Evolutionary conservation across 345 rosid species (phyloP).

Genomic region (Hevea brasiliensis): DNA sequence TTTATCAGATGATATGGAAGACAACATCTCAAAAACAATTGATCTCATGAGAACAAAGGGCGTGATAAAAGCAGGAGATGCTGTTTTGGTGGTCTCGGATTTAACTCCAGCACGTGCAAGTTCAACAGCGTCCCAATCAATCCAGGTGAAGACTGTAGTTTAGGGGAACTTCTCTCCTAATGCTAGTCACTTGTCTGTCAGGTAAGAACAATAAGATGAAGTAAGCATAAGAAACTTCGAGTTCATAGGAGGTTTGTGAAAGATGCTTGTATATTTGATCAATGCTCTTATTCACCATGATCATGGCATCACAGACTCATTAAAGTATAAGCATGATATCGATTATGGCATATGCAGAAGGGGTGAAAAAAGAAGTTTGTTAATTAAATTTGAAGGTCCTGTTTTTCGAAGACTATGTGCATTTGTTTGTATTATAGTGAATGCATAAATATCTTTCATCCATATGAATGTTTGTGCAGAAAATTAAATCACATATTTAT

Average conservation of each 20-base stretch:
- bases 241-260: not conserved
- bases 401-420: too few relatives aligned
- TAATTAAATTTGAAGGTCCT: too few relatives aligned
- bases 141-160: conserved; percentile 57
- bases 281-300: not conserved
- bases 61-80: conserved; percentile 43
- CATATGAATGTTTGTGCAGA: too few relatives aligned
- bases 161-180: conserved; percentile 13
- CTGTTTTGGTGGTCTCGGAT: conserved; percentile 59
- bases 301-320: not conserved
- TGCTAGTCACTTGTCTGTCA: too few relatives aligned
- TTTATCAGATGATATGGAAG: conserved; percentile 61
- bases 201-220: too few relatives aligned
- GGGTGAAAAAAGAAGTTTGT: not conserved
- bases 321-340: too few relatives aligned
- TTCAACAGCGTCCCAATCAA: conserved; percentile 44
- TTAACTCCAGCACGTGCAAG: conserved; percentile 35
- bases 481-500: too few relatives aligned
- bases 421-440: too few relatives aligned
- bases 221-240: not conserved
- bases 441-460: too few relatives aligned
- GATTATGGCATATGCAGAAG: not conserved
- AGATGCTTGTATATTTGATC: not conserved
- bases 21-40: conserved; percentile 43
- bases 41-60: conserved; percentile 49